These are phyloP conservation scores for Leccinum truebloodii DNA, from an alignment of 768 basidiomycete species.

Conservation along the genomic window DNA sequence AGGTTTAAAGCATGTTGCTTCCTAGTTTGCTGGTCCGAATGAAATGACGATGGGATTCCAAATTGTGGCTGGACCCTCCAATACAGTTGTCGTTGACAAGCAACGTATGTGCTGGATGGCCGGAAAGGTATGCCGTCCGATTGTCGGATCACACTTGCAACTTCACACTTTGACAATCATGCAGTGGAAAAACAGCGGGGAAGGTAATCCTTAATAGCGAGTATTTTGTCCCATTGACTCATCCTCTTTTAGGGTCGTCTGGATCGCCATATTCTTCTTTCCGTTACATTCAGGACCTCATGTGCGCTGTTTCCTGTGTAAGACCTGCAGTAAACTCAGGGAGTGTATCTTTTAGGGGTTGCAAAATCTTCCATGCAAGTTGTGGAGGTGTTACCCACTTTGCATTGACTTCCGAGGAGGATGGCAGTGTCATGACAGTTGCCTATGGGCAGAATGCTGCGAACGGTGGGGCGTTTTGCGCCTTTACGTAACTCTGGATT, in stretches of 20 bases:
- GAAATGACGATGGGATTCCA: constrained; percentile 57
- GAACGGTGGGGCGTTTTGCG: constrained; percentile 51
- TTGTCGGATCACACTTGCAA: neutral
- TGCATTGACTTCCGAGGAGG: constrained; percentile 73
- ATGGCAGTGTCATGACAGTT: constrained; percentile 77
- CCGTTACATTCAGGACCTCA: constrained; percentile 83
- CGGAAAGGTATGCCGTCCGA: constrained; percentile 55
- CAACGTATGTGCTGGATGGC: constrained; percentile 89
- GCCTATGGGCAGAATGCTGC: constrained; percentile 85
- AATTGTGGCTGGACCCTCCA: constrained; percentile 80
- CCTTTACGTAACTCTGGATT: neutral
- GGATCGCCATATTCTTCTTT: constrained; percentile 89
- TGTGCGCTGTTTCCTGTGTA: constrained; percentile 44
- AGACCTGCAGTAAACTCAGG: neutral
- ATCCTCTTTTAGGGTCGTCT: constrained; percentile 67
- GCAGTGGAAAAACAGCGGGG: constrained; percentile 94
- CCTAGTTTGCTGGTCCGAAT: constrained; percentile 76
- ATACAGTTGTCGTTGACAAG: constrained; percentile 80
- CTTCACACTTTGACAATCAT: constrained; percentile 19
- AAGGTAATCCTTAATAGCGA: constrained; percentile 49
- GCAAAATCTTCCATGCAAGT: constrained; percentile 66
- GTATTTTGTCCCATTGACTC: constrained; percentile 3
- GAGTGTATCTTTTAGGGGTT: constrained; percentile 52
- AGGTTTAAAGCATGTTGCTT: neutral
- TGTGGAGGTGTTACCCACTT: constrained; percentile 93